Evolutionary conservation across 2,329 filamentous ascomycete genomes (phyloP), one percentile per base, ranked within the genome.

Genomic region (Neurospora crassa): DNA sequence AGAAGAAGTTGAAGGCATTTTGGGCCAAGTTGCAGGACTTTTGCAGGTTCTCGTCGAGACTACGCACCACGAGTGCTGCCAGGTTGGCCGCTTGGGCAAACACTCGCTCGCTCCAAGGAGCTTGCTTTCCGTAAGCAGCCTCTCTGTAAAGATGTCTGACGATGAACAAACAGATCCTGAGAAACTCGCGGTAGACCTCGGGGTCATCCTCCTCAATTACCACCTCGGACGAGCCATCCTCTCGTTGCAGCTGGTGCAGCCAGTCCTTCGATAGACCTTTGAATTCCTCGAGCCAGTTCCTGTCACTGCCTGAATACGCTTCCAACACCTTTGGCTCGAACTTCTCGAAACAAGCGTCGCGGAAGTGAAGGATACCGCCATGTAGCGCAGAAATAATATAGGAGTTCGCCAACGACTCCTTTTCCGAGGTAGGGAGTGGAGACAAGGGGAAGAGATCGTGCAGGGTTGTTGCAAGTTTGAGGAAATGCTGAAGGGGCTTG

Each of bases 81-180:
- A 79, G 76, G 40, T 75, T 74, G 2, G 77, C 75, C 29, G 80
- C 72, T 47, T 79, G 78, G 24, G 70, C 68, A 20, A 77, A 69
- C 20, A 76, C 67, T 37, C 73, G 47, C 69, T 74, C 76, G 18
- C 67, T 71, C 76, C 76, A 77, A 14, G 72, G 42, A 24, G 42
- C 59, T 14, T 34, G 67, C 16, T 69, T 11, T 11, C 68, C 70
- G 18, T 71, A 59, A 7, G 72, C 43, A 42, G 73, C 75, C 8
- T 53, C 67, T 41, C 80, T 79, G 73, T 85, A 86, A 2, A 86
- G 78, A 24, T 79, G 76, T 16, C 80, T 78, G 12, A 80, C 78
- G 11, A 83, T 72, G 20, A 80, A 80, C 1, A 84, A 74, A 20
- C 79, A 77, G 40, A 82, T 76, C 6, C 82, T 77, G n/a, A 84